These are phyloP conservation scores for Austroboletus novae-zelandiae DNA, from an alignment of 1,284 basidiomycete genomes.

Conservation along the genomic window DNA sequence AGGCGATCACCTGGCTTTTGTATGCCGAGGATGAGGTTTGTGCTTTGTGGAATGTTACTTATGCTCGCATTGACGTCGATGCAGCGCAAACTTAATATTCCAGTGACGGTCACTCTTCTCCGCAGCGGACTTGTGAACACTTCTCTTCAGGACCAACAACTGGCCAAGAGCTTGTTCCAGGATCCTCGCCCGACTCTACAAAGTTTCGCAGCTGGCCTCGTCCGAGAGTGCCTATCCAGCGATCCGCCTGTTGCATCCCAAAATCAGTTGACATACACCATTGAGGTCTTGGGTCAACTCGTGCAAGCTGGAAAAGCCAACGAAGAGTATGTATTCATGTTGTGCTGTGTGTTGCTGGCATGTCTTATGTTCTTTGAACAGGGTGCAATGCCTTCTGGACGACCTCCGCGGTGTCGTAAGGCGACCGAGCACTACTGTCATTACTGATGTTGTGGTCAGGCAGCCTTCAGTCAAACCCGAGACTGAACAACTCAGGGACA, in stretches of 20 bases:
- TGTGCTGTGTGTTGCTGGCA: neutral
- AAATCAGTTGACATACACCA: conserved; percentile 76
- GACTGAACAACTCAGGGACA: conserved; percentile 68
- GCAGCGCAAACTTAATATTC: conserved; percentile 93
- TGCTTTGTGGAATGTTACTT: conserved; percentile 8
- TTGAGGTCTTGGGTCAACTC: conserved; percentile 79
- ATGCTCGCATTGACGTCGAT: conserved; percentile 13
- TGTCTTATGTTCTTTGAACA: conserved; percentile 25
- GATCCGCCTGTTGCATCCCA: conserved; percentile 80
- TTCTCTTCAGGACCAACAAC: conserved; percentile 83
- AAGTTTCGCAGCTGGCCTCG: conserved; percentile 81
- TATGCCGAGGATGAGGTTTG: conserved; percentile 94
- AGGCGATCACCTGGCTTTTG: conserved; percentile 95
- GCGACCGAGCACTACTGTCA: conserved; percentile 32
- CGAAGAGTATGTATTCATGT: conserved; percentile 61
- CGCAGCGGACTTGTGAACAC: conserved; percentile 81
- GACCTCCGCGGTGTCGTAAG: conserved; percentile 68
- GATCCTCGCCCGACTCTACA: conserved; percentile 79
- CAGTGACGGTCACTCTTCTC: conserved; percentile 88
- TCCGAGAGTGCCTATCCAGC: conserved; percentile 82
- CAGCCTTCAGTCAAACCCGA: conserved; percentile 62
- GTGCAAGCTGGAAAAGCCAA: conserved; percentile 74
- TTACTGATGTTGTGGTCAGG: conserved; percentile 39
- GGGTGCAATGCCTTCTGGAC: conserved; percentile 61
- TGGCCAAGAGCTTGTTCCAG: conserved; percentile 84